phyloP scores from a whole-genome alignment of 805 yeast genomes.

The Saccharomycopsis amapae region DNA sequence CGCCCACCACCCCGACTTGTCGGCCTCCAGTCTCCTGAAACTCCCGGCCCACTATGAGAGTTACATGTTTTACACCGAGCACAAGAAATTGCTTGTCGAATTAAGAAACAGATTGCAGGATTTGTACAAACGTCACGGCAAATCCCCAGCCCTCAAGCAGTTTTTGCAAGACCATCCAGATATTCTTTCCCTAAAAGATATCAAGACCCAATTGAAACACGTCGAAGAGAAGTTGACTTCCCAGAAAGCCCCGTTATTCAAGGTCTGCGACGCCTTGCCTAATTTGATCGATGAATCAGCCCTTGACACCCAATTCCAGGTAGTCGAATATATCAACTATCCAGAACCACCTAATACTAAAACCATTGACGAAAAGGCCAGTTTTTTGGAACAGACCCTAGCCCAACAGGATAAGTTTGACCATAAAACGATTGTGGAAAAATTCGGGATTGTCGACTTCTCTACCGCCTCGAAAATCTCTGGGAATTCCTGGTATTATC shows the following conservation, averaged over 20 bases:
- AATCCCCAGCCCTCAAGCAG: no score
- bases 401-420: conserved; percentile 29
- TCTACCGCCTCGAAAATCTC: conserved; percentile 64
- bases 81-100: not conserved
- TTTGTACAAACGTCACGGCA: not conserved
- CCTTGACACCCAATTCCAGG: conserved; percentile 31
- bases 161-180: no score
- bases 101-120: not conserved
- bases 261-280: conserved; percentile 49
- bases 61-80: not conserved
- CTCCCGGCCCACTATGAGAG: no score
- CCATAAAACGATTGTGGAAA: conserved; percentile 66
- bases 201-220: conserved; percentile 27
- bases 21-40: no score
- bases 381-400: conserved; percentile 24
- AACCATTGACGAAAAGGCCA: not conserved
- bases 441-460: conserved; percentile 64
- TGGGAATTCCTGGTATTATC: conserved; percentile 81
- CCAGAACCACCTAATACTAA: conserved; percentile 21
- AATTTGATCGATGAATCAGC: conserved; percentile 50
- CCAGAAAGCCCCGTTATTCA: not conserved
- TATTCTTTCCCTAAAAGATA: conserved; percentile 18
- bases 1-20: no score
- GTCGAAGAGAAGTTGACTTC: conserved; percentile 11
- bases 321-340: conserved; percentile 47